Base-by-base conservation (phyloP, 2,329 filamentous ascomycete species). In the Microcyclospora tardicrescens region DNA sequence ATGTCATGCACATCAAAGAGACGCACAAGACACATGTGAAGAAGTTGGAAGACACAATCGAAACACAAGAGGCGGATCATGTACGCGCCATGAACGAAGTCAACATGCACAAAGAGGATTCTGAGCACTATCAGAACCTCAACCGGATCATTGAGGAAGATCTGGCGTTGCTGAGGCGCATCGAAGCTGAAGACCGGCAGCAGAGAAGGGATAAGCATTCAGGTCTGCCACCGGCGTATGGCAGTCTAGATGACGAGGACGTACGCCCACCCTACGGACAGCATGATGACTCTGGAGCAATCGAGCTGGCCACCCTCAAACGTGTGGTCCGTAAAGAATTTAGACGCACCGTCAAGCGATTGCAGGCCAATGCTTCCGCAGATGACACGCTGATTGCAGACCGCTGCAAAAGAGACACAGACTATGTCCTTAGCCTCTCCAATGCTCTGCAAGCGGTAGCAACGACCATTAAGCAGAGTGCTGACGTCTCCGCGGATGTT, bases 151-250 rank as follows among this genome's bases (percentile, higher is more conserved):
- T 41, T 5, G 45, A 50, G 27, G 42, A 45, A n/a, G 52, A 54
- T 31, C 35, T 53, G 24, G 30, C 39, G 2, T 46, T 48, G 13
- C 35, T 53, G 28, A 46, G 43, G 13, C 37, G 39, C n/a, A 36
- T 54, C 9, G 41, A 50, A 28, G 42, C 32, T n/a, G 47, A 49
- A 16, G 43, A 46, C 29, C 28, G 33, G 2, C 28, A 28, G 28
- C 12, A 28, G 4, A 16, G 36, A 16, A 19, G n/a, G 19, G 31
- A 34, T 10, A 27, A 34, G 30, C 37, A 27, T 33, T 16, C 27
- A 19, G 44, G 43, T 13, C 40, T 53, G n/a, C 52, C 52, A n/a
- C 52, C 51, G 3, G 44, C 50, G 2, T 55, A 55, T 30, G 49
- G 49, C 10, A 43, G 43, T 13, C 43, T 55, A 5, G 39, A 45